Evolutionary conservation across 179 eudicot species (phyloP), one percentile per base, ranked within the genome.

Genomic region (Vitellaria paradoxa): DNA sequence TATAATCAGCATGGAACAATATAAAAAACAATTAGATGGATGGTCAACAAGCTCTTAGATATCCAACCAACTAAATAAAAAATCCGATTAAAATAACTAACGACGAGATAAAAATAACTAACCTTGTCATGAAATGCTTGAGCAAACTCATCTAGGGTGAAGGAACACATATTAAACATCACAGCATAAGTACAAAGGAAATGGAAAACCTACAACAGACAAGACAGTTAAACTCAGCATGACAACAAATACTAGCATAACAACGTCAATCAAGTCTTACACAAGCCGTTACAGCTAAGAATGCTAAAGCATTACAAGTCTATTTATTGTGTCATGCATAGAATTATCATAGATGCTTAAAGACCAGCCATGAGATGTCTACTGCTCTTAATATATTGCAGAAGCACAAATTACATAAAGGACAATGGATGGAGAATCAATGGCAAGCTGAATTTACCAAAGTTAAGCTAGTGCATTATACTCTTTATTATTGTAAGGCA

Each of bases 121-220:
- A 91, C 99, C 93, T 94, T 92, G 74, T 86, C 97, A 73, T 63
- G 76, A 79, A 96, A 91, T 69, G 99, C 89, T 82, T 87, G 91
- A 13, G 89, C 93, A 89, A 96, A 86, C 85, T 94, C 98, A 78
- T 96, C 95, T 9, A 96, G 75, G 78, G 93, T 92, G 80, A 96
- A 96, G 30, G 99, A 88, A 78, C 82, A 78, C 49, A 89, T 75
- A 81, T 88, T 80, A 23, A 92, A 81, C 65, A 80, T 74, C 73
- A 70, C 89, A 65, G 94, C 94, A 82, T 92, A 91, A 18, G 97
- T 94, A 84, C 87, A 92, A 52, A 96, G 85, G 76, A 96, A 96
- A 83, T 89, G 94, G 83, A 92, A 91, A 72, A 88, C 94, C 99
- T 96, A 90, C 78, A 78, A 83, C 64, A 81, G 63, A 72, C 21